Base-by-base conservation (phyloP, 2,329 filamentous ascomycete genomes). In the Aspergillus pseudoviridinutans region DNA sequence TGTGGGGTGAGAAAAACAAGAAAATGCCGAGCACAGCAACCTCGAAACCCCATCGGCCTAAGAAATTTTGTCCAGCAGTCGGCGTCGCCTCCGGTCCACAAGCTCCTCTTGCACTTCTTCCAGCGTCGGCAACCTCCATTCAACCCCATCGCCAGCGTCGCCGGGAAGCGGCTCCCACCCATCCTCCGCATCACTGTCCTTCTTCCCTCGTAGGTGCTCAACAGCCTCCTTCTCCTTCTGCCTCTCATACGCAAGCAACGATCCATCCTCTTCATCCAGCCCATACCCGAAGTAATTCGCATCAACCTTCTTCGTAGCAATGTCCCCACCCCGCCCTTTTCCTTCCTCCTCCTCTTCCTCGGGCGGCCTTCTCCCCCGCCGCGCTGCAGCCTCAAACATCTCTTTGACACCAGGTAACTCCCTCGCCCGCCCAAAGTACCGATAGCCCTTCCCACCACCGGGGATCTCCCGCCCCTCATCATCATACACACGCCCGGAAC, bases 211-310 rank as follows among this genome's bases (percentile, higher is more conserved):
- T 67, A 96, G 78, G 60, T 85, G 81, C 67, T 91, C 87, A 59
- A 85, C 81, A 0, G 92, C 91, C 72, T 95, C 89, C 63, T 86
- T 83, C 80, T 97, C 94, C 78, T 92, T 94, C 68, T 85, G 80
- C 49, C 79, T 82, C 80, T 99, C 94, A 72, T 95, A 96, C 53
- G 80, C 84, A 61, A 97, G 73, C 69, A 97, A 72, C 49, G 82
- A 85, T 0, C 88, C 90, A 72, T 96, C 91, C 74, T 97, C 94
- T 74, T 97, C 92, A 65, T 92, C 91, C 7, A 92, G 83, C 60
- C 92, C 92, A 74, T 96, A 99, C 44, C 94, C 94, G 74, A 97
- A 99, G 75, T 99, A 99, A 32, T 87, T 89, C 12, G 94, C 94
- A 76, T 99, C 91, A 8, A 99, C 92, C 65, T 87, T 84, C 76